phyloP scores from a whole-genome alignment of 176 grass and related monocot genomes.

The Aechmea fasciata region DNA sequence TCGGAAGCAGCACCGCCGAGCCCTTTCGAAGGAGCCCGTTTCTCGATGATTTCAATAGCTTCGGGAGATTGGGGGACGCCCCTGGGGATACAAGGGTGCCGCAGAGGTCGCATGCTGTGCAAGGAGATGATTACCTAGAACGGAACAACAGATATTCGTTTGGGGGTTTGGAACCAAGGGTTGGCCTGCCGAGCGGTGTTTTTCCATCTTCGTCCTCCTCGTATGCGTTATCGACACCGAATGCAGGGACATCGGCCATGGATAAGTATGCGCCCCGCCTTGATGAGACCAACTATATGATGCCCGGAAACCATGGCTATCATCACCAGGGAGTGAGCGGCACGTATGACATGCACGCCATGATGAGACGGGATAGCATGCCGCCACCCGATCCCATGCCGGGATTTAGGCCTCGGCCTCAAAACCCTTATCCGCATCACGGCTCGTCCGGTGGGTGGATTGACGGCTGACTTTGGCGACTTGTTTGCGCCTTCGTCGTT shows the following conservation, averaged over 20 bases:
- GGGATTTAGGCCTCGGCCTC: slow-evolving; percentile 23
- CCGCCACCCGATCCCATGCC: slow-evolving; percentile 4
- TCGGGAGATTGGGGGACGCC: background rate
- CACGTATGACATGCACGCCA: slow-evolving; percentile 18
- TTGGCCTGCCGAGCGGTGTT: slow-evolving; percentile 12
- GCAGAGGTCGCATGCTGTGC: background rate
- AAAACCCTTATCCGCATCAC: slow-evolving; percentile 16
- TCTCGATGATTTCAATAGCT: background rate
- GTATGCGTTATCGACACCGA: slow-evolving; percentile 22
- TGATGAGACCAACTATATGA: slow-evolving; percentile 33
- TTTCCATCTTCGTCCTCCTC: slow-evolving; percentile 14
- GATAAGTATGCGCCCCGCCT: slow-evolving; percentile 47
- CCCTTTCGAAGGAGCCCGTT: slow-evolving; percentile 3
- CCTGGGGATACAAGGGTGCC: background rate
- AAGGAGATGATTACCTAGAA: slow-evolving; percentile 10
- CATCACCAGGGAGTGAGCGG: slow-evolving; percentile 9
- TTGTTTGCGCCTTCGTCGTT: background rate
- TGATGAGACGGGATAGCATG: slow-evolving; percentile 18
- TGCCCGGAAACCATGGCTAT: background rate
- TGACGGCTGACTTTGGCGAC: slow-evolving; percentile 3
- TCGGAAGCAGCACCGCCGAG: slow-evolving; percentile 2
- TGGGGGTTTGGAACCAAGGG: slow-evolving; percentile 25
- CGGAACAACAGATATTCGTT: slow-evolving; percentile 10
- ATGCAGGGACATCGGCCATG: slow-evolving; percentile 30
- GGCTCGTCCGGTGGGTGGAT: slow-evolving; percentile 34